These are phyloP conservation scores for Cladosporium halotolerans DNA, from an alignment of 2,329 filamentous ascomycete genomes.

Conservation along the genomic window DNA sequence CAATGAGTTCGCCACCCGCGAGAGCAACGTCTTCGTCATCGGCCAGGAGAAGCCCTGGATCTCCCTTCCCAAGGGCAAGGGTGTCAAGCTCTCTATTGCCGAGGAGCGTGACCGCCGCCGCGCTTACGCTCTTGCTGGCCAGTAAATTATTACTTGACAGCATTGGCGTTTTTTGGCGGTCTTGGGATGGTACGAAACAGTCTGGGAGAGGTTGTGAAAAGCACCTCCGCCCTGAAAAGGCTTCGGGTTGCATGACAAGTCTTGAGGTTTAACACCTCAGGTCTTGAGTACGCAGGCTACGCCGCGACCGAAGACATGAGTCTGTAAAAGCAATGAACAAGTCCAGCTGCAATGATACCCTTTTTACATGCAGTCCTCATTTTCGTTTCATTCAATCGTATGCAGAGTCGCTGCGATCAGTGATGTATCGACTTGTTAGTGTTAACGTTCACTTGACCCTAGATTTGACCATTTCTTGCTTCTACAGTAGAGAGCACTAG, in stretches of 20 bases:
- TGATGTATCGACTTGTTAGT: too few species aligned
- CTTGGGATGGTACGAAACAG: constrained; percentile 11
- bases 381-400: too few species aligned
- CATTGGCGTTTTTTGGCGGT: constrained; percentile 6
- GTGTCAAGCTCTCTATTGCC: constrained; percentile 98
- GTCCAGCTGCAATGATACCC: constrained; percentile 13
- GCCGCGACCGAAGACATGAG: constrained; percentile 11
- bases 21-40: constrained; percentile 99
- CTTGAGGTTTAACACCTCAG: constrained; percentile 4
- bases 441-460: too few species aligned
- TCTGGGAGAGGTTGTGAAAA: constrained; percentile 11
- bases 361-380: not conserved
- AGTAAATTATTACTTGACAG: constrained; percentile 17
- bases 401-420: too few species aligned
- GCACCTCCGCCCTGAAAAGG: constrained; percentile 7
- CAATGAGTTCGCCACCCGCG: constrained; percentile 99
- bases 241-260: constrained; percentile 10
- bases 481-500: too few species aligned
- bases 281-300: constrained; percentile 6
- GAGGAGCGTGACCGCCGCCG: constrained; percentile 98
- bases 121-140: constrained; percentile 54
- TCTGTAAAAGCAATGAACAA: constrained; percentile 13
- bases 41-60: constrained; percentile 98
- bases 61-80: constrained; percentile 99
- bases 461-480: too few species aligned